These are phyloP conservation scores for Termitomyces sp. DNA, from an alignment of 768 basidiomycete genomes.

Conservation along the genomic window DNA sequence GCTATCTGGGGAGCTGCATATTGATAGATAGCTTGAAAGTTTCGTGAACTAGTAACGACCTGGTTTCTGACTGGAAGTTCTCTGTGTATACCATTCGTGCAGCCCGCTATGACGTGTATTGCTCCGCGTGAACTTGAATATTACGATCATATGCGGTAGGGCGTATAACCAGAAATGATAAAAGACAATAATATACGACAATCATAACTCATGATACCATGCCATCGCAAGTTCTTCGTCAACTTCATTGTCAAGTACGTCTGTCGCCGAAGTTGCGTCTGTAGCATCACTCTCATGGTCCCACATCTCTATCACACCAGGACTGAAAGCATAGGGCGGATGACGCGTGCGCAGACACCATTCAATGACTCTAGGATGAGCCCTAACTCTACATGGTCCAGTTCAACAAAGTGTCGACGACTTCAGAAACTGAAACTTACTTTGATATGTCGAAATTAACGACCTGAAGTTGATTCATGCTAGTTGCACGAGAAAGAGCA, in stretches of 20 bases:
- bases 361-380: conserved; percentile 54
- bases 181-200: neutral
- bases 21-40: neutral
- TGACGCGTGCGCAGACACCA: conserved; percentile 39
- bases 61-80: neutral
- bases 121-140: neutral
- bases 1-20: conserved; percentile 26
- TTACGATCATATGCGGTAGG: neutral
- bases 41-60: neutral
- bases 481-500: conserved; percentile 70
- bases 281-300: neutral
- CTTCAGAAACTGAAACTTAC: conserved; percentile 26
- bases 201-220: neutral
- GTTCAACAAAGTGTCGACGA: neutral
- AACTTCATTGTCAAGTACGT: neutral
- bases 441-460: conserved; percentile 54
- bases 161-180: no score
- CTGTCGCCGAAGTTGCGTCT: neutral
- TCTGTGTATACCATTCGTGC: neutral
- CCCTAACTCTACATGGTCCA: conserved; percentile 43
- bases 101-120: neutral
- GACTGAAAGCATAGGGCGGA: neutral
- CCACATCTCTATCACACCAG: neutral
- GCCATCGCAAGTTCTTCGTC: neutral
- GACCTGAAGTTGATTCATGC: conserved; percentile 57